These are phyloP conservation scores for Xylaria sp. DNA, from an alignment of 2,329 filamentous ascomycete species.

Conservation along the genomic window DNA sequence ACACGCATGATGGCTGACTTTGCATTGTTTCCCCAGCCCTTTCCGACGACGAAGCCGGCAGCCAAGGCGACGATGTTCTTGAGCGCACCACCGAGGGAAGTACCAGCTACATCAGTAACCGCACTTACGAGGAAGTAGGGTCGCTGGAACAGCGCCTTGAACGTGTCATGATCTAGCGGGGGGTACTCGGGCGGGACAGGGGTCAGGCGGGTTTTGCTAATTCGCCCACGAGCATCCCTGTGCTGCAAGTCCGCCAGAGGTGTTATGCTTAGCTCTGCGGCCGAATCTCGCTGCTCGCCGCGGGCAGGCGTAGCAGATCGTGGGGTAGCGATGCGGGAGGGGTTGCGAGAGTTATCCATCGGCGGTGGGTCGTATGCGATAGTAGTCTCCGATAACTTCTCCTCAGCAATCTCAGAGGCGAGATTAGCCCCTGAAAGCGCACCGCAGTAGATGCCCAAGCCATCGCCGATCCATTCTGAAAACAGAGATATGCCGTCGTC, in stretches of 20 bases:
- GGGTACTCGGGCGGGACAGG: conserved; percentile 85
- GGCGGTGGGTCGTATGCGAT: conserved; percentile 94
- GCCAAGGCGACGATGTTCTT: conserved; percentile 98
- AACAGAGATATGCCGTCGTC: conserved; percentile 89
- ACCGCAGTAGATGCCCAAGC: conserved; percentile 94
- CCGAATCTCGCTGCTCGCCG: conserved; percentile 59
- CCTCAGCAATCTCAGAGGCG: conserved; percentile 90
- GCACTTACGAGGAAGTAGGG: conserved; percentile 98
- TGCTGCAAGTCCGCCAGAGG: conserved; percentile 69
- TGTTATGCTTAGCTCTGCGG: conserved; percentile 62
- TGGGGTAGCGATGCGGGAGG: conserved; percentile 66
- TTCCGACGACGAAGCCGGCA: conserved; percentile 93
- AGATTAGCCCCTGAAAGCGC: conserved; percentile 97
- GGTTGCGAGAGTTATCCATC: conserved; percentile 81
- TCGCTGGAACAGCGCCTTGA: conserved; percentile 90
- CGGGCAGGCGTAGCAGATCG: conserved; percentile 61
- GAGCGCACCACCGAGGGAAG: conserved; percentile 91
- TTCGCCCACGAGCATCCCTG: conserved; percentile 74
- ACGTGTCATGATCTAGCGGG: conserved; percentile 83
- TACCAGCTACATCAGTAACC: conserved; percentile 94
- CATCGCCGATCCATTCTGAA: conserved; percentile 92
- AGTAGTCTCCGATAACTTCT: conserved; percentile 98
- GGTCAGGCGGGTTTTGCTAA: conserved; percentile 75
- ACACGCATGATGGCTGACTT: conserved; percentile 99
- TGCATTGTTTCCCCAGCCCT: conserved; percentile 98